A percentile compares a stretch with the other conserved stretches of the same genome.
phyloP scores from a whole-genome alignment of 306 rosid genomes.

The Lupinus albus region DNA sequence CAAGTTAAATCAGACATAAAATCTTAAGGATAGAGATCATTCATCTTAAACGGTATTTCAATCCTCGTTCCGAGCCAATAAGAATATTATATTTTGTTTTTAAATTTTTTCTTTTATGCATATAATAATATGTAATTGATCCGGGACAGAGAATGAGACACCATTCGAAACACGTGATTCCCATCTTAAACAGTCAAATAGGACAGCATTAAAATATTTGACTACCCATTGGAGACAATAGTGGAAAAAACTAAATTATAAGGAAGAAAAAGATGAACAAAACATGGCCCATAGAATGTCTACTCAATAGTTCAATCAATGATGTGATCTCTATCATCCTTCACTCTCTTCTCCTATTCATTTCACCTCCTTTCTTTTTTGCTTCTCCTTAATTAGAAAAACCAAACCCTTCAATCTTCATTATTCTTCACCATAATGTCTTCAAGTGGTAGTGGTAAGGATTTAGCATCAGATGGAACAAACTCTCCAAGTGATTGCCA shows the following conservation, averaged over 20 bases:
- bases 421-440: constrained; percentile 47
- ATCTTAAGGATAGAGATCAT: no score
- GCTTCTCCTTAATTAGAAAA: constrained; percentile 45
- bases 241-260: constrained; percentile 25
- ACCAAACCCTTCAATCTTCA: constrained; percentile 31
- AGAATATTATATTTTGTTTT: no score
- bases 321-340: constrained; percentile 58
- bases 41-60: no score
- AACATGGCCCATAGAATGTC: constrained; percentile 86
- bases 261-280: constrained; percentile 52
- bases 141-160: no score
- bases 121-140: no score
- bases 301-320: constrained; percentile 74
- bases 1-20: no score
- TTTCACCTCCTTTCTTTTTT: constrained; percentile 47
- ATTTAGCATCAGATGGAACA: constrained; percentile 64
- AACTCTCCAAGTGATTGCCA: constrained; percentile 40
- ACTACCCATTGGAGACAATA: no score
- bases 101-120: no score
- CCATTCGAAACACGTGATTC: no score
- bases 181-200: no score
- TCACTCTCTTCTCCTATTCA: constrained; percentile 62
- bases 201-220: no score
- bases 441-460: constrained; percentile 53
- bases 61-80: no score